Conservation (phyloP, 352 stramenopile genomes). For the Globisporangium barbulae region DNA sequence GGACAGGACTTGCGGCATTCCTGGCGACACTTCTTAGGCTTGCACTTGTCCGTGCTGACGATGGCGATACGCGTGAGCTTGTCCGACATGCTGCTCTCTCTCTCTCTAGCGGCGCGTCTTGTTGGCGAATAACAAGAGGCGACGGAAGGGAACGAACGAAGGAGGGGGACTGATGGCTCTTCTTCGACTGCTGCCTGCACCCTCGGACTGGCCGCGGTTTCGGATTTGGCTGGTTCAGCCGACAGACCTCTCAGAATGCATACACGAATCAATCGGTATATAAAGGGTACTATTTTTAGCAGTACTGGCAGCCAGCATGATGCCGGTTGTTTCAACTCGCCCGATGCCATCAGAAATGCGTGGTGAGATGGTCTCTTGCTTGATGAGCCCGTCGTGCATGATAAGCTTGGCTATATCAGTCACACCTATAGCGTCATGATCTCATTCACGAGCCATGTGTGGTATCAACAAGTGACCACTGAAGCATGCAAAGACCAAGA, state of each 20-base stretch:
- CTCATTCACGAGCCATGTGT: not conserved
- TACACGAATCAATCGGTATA: conserved; percentile 8
- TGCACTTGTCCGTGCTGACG: conserved; percentile 98
- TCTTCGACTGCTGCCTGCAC: conserved; percentile 20
- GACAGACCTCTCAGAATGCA: conserved; percentile 4
- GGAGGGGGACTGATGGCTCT: conserved; percentile 8
- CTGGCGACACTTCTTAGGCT: conserved; percentile 98
- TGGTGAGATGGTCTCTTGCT: not conserved
- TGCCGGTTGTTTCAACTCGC: not conserved
- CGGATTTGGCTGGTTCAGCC: conserved; percentile 22
- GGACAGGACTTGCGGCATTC: conserved; percentile 99
- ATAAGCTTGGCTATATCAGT: not conserved
- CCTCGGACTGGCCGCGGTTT: conserved; percentile 18
- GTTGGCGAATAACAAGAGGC: not conserved
- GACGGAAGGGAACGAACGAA: not conserved
- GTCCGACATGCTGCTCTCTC: conserved; percentile 61
- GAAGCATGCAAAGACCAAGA: not conserved
- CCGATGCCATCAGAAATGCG: not conserved
- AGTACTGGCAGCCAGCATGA: not conserved
- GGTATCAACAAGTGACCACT: not conserved
- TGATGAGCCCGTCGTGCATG: not conserved
- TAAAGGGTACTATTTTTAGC: not conserved
- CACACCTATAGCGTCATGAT: not conserved
- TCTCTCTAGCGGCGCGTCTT: conserved; percentile 14
- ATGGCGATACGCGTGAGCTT: conserved; percentile 98